phyloP scores from a whole-genome alignment of 176 grass and related monocot species.

The Zoysia pacifica region DNA sequence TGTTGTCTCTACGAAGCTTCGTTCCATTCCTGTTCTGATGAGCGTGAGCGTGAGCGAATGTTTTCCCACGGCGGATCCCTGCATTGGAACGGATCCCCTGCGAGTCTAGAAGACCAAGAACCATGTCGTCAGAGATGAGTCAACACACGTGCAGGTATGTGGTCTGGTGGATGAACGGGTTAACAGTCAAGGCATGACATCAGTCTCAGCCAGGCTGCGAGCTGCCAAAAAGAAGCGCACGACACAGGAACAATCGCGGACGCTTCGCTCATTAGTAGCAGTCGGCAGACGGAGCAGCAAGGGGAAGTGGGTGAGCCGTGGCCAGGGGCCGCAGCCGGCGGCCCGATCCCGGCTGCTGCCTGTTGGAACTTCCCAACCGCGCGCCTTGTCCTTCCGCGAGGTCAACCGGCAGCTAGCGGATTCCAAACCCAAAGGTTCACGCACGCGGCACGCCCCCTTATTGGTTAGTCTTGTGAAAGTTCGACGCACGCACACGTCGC shows the following conservation, averaged over 20 bases:
- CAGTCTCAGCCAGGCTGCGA: neutral
- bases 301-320: no score
- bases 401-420: slow-evolving; percentile 17
- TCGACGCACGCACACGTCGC: slow-evolving; percentile 9
- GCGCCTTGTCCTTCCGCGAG: neutral
- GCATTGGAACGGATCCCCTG: neutral
- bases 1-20: neutral
- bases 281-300: neutral
- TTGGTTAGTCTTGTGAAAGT: neutral
- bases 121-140: neutral
- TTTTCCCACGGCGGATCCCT: neutral
- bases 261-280: slow-evolving; percentile 16
- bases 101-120: neutral
- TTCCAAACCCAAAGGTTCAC: neutral
- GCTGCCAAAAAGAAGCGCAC: neutral
- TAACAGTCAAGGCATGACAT: neutral
- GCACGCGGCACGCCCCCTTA: neutral
- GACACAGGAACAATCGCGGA: slow-evolving; percentile 22
- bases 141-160: neutral
- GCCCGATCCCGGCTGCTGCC: slow-evolving; percentile 9
- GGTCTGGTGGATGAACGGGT: neutral
- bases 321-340: neutral
- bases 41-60: no score
- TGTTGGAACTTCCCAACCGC: slow-evolving; percentile 26
- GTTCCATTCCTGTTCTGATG: neutral